Conservation (phyloP, 331 rosid genomes). For the Pyrus hybrid region DNA sequence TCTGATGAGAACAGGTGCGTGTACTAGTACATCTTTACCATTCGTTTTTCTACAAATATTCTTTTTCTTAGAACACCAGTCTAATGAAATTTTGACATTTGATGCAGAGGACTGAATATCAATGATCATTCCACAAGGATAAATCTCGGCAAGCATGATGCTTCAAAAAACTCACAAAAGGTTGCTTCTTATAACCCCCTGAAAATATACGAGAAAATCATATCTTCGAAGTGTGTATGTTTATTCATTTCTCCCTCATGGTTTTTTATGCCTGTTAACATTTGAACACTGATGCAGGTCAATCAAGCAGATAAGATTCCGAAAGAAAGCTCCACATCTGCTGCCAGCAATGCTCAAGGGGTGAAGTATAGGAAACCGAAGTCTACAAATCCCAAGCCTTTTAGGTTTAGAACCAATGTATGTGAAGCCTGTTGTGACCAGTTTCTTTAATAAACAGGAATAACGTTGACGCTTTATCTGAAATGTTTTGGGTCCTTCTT, state of each 20-base stretch:
- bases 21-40: neutral
- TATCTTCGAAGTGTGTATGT: neutral
- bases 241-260: neutral
- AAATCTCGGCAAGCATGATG: constrained; percentile 37
- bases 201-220: neutral
- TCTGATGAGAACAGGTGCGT: constrained; percentile 54
- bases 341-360: constrained; percentile 35
- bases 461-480: neutral
- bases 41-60: neutral
- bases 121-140: constrained; percentile 13
- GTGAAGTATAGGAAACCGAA: constrained; percentile 61
- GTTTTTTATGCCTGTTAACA: neutral
- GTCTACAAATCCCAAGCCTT: constrained; percentile 90
- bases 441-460: neutral
- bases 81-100: neutral
- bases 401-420: constrained; percentile 93
- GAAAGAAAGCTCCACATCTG: constrained; percentile 34
- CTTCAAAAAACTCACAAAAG: constrained; percentile 34
- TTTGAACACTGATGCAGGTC: constrained; percentile 24
- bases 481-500: constrained; percentile 6
- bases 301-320: constrained; percentile 17
- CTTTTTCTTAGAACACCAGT: constrained; percentile 4
- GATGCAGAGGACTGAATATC: constrained; percentile 32
- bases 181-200: constrained; percentile 18
- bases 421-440: constrained; percentile 20